Evolutionary conservation across 495 filamentous ascomycete species (phyloP).

Genomic region (Aspergillus incahuasiensis): DNA sequence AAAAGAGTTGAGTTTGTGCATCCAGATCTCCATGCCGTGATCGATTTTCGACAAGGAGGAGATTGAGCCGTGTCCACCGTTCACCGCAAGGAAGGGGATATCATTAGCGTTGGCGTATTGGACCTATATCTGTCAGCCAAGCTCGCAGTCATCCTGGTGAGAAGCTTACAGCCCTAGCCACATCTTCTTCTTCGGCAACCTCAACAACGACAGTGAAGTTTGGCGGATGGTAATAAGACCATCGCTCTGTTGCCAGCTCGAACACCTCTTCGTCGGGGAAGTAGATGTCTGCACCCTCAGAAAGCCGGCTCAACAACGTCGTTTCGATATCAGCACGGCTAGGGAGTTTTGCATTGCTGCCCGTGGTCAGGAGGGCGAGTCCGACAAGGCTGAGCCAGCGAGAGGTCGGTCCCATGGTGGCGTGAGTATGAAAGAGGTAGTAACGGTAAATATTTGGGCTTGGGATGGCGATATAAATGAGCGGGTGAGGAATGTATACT

Average conservation of each 20-base stretch:
- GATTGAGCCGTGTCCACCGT: constrained; percentile 15
- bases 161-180: constrained; percentile 9
- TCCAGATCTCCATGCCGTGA: constrained; percentile 18
- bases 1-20: constrained; percentile 13
- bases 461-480: not conserved
- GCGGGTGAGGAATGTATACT: not conserved
- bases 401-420: not conserved
- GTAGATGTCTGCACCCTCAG: constrained; percentile 4
- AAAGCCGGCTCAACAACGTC: not conserved
- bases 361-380: not conserved
- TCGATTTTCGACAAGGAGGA: constrained; percentile 7
- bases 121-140: constrained; percentile 4
- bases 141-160: not conserved
- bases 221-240: constrained; percentile 8
- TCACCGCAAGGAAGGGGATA: constrained; percentile 18
- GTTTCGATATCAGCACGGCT: not conserved
- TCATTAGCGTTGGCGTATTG: constrained; percentile 13
- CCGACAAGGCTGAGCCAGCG: not conserved
- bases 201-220: constrained; percentile 16
- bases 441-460: not conserved
- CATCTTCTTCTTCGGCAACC: constrained; percentile 14
- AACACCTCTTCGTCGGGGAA: constrained; percentile 3
- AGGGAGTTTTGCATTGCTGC: not conserved
- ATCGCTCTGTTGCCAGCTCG: constrained; percentile 4
- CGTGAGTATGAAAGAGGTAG: not conserved